Conservation (phyloP, 306 rosid species). For the Lithocarpus polystachyus region DNA sequence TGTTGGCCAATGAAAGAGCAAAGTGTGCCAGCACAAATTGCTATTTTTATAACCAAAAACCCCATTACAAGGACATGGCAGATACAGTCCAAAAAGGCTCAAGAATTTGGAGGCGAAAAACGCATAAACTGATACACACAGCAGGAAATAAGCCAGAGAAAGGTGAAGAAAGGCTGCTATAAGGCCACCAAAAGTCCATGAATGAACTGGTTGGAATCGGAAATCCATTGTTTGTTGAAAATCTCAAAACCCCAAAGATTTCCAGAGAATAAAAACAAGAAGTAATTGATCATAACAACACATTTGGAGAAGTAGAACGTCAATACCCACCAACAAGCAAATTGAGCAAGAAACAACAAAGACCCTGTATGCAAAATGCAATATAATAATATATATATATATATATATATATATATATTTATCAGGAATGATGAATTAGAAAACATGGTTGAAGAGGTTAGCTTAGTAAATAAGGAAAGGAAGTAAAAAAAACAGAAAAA, state of each 20-base stretch:
- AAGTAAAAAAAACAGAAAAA: background rate
- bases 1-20: conserved; percentile 59
- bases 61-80: conserved; percentile 87
- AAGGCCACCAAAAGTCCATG: conserved; percentile 73
- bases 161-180: conserved; percentile 68
- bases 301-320: conserved; percentile 1
- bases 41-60: conserved; percentile 52
- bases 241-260: conserved; percentile 30
- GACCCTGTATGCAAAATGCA: background rate
- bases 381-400: background rate
- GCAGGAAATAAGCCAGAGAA: conserved; percentile 59
- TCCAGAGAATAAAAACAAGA: background rate
- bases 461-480: conserved; percentile 21
- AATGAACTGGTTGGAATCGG: conserved; percentile 41
- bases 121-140: conserved; percentile 53
- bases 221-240: conserved; percentile 40
- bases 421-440: background rate
- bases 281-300: conserved; percentile 22
- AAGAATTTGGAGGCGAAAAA: conserved; percentile 50
- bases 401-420: too few species aligned
- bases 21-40: conserved; percentile 49
- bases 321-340: conserved; percentile 23
- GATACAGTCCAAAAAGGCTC: conserved; percentile 36
- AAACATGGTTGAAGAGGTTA: background rate
- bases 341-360: background rate